Percentiles rank a stretch among this genome's conserved stretches.
Evolutionary conservation across 306 rosid genomes (phyloP).

Genomic region (Citrullus mucosospermus): DNA sequence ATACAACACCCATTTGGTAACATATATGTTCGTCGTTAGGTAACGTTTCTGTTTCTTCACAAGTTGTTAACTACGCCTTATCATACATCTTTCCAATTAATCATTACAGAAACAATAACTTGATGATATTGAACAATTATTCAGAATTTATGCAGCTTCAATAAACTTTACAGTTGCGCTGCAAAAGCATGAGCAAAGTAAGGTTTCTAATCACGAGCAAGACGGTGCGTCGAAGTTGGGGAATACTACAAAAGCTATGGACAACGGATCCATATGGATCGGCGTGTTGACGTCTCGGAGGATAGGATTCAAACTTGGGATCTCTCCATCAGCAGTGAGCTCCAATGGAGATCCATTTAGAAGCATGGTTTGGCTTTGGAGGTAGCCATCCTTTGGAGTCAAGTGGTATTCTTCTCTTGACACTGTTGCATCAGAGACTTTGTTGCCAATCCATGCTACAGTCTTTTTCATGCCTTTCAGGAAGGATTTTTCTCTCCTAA

Average conservation of each 20-base stretch:
- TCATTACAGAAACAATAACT: neutral
- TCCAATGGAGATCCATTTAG: constrained; percentile 58
- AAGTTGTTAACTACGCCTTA: neutral
- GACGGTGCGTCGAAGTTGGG: constrained; percentile 47
- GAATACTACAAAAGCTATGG: constrained; percentile 34
- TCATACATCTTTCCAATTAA: neutral
- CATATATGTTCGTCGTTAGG: no score
- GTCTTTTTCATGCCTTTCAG: constrained; percentile 39
- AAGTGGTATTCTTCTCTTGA: constrained; percentile 76
- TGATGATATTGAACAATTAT: neutral
- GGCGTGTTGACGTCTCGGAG: constrained; percentile 25
- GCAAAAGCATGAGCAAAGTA: neutral
- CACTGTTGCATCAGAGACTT: constrained; percentile 38
- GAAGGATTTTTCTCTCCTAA: constrained; percentile 19
- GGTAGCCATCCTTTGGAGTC: constrained; percentile 43
- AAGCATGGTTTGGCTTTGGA: constrained; percentile 49
- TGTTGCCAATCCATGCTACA: constrained; percentile 68
- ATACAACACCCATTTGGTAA: neutral
- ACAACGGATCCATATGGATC: constrained; percentile 21
- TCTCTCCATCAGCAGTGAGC: constrained; percentile 43
- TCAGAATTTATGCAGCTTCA: neutral
- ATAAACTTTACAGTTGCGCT: constrained; percentile 1
- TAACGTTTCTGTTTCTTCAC: neutral
- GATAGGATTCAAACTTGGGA: constrained; percentile 53
- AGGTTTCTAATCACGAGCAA: constrained; percentile 11